phyloP scores from a whole-genome alignment of 1,284 basidiomycete species.

The Ganoderma sinense region DNA sequence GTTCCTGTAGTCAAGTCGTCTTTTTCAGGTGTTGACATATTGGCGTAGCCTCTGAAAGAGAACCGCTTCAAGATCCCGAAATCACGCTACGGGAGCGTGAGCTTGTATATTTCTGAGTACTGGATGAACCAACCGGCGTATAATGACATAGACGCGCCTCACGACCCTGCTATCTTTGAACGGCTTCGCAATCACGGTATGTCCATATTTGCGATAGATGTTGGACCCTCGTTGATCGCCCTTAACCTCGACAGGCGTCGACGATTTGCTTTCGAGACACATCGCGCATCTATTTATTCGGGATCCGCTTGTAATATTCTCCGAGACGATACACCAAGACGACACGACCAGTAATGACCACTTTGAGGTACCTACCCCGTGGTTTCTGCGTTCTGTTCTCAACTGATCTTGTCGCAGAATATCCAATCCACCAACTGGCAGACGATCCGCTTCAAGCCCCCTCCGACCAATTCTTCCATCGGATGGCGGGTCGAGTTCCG shows the following conservation, averaged over 20 bases:
- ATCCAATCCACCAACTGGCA: conserved; percentile 99
- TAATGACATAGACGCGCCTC: conserved; percentile 88
- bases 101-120: conserved; percentile 91
- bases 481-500: conserved; percentile 99
- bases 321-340: conserved; percentile 93
- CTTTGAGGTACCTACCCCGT: conserved; percentile 77
- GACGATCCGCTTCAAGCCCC: conserved; percentile 98
- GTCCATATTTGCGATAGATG: conserved; percentile 33
- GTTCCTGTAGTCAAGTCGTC: neutral
- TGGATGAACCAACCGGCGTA: conserved; percentile 92
- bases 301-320: conserved; percentile 96
- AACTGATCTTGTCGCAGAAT: conserved; percentile 60
- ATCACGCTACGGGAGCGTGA: conserved; percentile 96
- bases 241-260: conserved; percentile 68
- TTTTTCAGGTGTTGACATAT: conserved; percentile 4
- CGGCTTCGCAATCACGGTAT: conserved; percentile 78
- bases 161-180: conserved; percentile 78
- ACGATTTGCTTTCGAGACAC: conserved; percentile 89
- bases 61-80: conserved; percentile 88
- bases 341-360: conserved; percentile 91
- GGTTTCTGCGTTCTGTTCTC: too few species aligned
- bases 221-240: conserved; percentile 6
- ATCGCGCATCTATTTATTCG: conserved; percentile 97
- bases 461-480: conserved; percentile 89
- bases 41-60: conserved; percentile 75